These are phyloP conservation scores for Kluyveromyces wickerhamii DNA, from an alignment of 805 yeast species.

Conservation along the genomic window DNA sequence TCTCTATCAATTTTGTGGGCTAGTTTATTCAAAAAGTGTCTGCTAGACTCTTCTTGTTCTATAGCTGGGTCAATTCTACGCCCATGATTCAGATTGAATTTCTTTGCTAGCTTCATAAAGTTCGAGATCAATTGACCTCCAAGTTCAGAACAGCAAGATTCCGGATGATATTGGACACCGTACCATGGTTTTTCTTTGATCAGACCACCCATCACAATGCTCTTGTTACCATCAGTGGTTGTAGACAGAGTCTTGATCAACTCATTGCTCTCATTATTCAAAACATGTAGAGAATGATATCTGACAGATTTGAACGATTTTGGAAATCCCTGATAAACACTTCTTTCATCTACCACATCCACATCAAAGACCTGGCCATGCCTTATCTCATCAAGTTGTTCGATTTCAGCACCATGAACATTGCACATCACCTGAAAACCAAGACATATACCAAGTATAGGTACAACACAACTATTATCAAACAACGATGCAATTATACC, in stretches of 20 bases:
- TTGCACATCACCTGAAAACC: slow-evolving; percentile 83
- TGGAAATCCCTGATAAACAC: slow-evolving; percentile 37
- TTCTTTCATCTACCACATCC: slow-evolving; percentile 8
- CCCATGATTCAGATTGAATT: slow-evolving; percentile 20
- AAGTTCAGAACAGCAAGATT: slow-evolving; percentile 71
- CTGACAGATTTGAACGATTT: slow-evolving; percentile 59
- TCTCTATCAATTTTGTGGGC: slow-evolving; percentile 20
- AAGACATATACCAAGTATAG: slow-evolving; percentile 84
- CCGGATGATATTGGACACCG: slow-evolving; percentile 98
- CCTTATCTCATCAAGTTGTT: slow-evolving; percentile 47
- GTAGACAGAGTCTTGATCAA: slow-evolving; percentile 52
- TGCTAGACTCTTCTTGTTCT: neutral
- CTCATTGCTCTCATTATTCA: slow-evolving; percentile 11
- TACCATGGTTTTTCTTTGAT: slow-evolving; percentile 59
- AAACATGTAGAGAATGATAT: slow-evolving; percentile 77
- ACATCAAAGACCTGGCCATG: slow-evolving; percentile 81
- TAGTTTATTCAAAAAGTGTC: slow-evolving; percentile 5
- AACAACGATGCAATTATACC: slow-evolving; percentile 63
- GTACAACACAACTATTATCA: slow-evolving; percentile 36
- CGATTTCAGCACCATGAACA: slow-evolving; percentile 49
- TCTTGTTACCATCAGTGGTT: slow-evolving; percentile 38
- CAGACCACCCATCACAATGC: slow-evolving; percentile 71
- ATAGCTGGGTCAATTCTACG: slow-evolving; percentile 2
- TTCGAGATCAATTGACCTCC: slow-evolving; percentile 57
- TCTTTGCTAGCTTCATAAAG: slow-evolving; percentile 35